These are phyloP conservation scores for Phoenix dactylifera DNA, from an alignment of 176 grass and related monocot species.

Conservation along the genomic window DNA sequence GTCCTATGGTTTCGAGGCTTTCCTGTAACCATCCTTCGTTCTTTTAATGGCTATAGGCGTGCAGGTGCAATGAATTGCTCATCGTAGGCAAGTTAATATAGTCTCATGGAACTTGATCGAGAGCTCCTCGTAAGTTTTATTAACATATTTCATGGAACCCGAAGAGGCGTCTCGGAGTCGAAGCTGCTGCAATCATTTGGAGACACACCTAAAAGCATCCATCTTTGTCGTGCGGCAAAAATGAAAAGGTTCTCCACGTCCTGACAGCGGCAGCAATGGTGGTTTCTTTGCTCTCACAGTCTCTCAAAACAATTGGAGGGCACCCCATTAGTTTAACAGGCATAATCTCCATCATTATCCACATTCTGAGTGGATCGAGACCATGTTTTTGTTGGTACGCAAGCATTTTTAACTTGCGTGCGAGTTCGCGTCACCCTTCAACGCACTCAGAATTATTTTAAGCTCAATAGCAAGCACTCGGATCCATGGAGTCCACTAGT, in stretches of 20 bases:
- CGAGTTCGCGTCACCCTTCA: neutral
- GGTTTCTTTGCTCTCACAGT: neutral
- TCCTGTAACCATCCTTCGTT: too few species aligned
- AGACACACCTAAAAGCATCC: neutral
- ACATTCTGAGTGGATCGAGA: neutral
- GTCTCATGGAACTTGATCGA: neutral
- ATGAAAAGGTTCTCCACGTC: neutral
- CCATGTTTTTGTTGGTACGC: neutral
- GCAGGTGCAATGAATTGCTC: neutral
- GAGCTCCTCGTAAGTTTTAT: neutral
- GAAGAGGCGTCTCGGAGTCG: conserved; percentile 7
- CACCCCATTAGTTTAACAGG: neutral
- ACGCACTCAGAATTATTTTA: neutral
- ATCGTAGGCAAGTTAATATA: neutral
- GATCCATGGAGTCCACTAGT: neutral
- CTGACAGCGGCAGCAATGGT: neutral
- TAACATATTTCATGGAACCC: neutral
- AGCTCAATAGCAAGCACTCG: neutral
- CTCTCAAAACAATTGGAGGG: neutral
- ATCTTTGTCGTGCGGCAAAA: neutral
- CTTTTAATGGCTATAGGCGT: too few species aligned
- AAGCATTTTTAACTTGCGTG: conserved; percentile 1
- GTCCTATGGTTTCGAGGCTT: too few species aligned
- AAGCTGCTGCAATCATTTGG: neutral
- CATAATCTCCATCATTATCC: neutral